Base-by-base conservation (phyloP, 371 early-diverging fungal genomes). In the Coemansia sp. region DNA sequence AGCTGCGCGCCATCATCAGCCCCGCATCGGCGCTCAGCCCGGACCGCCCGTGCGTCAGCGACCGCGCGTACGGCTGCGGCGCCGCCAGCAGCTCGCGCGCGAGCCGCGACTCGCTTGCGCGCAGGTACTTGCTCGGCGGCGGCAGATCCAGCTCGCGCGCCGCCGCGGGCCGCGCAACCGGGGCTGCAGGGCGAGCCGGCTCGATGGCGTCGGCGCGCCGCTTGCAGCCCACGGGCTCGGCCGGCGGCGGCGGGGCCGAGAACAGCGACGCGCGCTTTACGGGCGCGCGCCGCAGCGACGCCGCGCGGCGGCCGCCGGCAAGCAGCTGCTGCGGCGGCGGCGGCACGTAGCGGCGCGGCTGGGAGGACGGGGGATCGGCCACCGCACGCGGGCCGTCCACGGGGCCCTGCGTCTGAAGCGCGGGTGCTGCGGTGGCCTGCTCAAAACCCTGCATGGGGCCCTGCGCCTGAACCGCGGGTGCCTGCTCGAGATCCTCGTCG, bases 1-100 rank as follows among this genome's bases (percentile, higher is more conserved):
- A 91, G 50, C 85, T 83, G 34, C 90, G 84, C 11, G 86, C 86
- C 84, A 90, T 85, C 78, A 79, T 80, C 41, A 90, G 60, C 0
- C 91, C 88, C 4, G 88, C 86, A 77, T 90, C 89, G 4, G 77
- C 80, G 16, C 82, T 56, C 43, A 76, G 58, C 4, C 70, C 66
- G 4, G 79, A 76, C 12, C 64, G 76, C 30, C 75, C 72, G 38
- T 78, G 68, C 2, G 68, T 53, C 51, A 78, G 51, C 33, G 78
- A 77, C 36, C 31, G 11, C 2, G 55, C 60, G 39, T 77, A 76
- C 11, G 69, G 69, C 57, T 51, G 69, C 5, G 61, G 48, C 45
- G 30, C 16, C 3, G 58, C 45, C 34, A 70, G 58, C 33, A 59
- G 48, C 6, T 16, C 50, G 5, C 53, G 59, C 0, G 69, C 57